Evolutionary conservation across 73 alveolate species (phyloP).

Genomic region (Paramecium tetraurelia): DNA sequence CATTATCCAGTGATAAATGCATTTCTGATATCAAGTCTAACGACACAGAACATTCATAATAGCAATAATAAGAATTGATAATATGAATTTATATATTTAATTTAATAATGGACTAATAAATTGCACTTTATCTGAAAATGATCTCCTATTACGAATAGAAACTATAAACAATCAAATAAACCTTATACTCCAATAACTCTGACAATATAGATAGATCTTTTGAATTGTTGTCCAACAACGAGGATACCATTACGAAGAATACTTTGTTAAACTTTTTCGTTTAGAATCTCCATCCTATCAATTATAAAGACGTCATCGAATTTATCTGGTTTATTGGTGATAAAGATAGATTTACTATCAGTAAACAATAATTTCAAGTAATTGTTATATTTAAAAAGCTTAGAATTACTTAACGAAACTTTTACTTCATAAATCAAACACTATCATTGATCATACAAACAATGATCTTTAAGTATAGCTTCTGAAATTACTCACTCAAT

Average conservation of each 20-base stretch:
- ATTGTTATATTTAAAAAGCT: background rate
- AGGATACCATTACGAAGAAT: background rate
- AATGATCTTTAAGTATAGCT: background rate
- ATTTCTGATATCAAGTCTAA: background rate
- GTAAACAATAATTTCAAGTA: background rate
- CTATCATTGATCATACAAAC: background rate
- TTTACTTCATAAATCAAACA: background rate
- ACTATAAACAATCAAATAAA: background rate
- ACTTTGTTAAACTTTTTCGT: background rate
- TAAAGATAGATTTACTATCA: background rate
- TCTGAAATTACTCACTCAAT: background rate
- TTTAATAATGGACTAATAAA: background rate
- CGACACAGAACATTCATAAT: constrained; percentile 24
- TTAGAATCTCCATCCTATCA: background rate
- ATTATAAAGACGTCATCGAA: background rate
- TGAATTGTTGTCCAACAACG: background rate
- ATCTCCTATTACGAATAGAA: background rate
- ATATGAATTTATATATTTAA: background rate
- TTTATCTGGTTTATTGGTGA: background rate
- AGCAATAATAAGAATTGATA: background rate
- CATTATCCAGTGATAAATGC: background rate
- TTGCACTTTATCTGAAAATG: constrained; percentile 32
- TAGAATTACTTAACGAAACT: background rate
- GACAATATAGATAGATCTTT: background rate
- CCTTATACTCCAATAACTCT: background rate